These are phyloP conservation scores for Didymella segeticola DNA, from an alignment of 2,329 filamentous ascomycete genomes.

Conservation along the genomic window DNA sequence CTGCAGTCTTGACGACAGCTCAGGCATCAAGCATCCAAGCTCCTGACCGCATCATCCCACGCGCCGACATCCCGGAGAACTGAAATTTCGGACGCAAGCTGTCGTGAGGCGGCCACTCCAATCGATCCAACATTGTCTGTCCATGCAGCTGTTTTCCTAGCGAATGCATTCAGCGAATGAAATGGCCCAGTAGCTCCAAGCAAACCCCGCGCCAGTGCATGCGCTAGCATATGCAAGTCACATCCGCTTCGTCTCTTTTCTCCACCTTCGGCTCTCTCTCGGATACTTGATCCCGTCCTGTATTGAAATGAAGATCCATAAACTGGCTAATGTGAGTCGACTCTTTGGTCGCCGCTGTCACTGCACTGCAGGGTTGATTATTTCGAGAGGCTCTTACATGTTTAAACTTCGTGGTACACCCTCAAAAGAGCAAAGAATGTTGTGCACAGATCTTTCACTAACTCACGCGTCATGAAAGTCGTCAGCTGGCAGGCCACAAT, in stretches of 20 bases:
- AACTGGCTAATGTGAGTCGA: slow-evolving; percentile 39
- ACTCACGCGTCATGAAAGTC: slow-evolving; percentile 25
- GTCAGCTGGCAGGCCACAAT: slow-evolving; percentile 22
- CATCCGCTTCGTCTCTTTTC: slow-evolving; percentile 29
- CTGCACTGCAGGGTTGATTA: slow-evolving; percentile 32
- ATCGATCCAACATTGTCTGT: slow-evolving; percentile 22
- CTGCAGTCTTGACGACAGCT: neutral
- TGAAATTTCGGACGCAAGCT: slow-evolving; percentile 2
- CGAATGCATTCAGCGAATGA: slow-evolving; percentile 31
- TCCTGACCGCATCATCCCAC: neutral
- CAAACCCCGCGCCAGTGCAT: slow-evolving; percentile 38
- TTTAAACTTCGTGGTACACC: slow-evolving; percentile 23
- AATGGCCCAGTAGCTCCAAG: slow-evolving; percentile 18
- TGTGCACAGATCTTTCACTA: slow-evolving; percentile 10
- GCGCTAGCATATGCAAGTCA: slow-evolving; percentile 49
- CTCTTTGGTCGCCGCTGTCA: slow-evolving; percentile 24
- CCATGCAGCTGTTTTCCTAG: slow-evolving; percentile 25
- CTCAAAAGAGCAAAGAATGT: slow-evolving; percentile 10
- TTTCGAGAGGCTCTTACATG: slow-evolving; percentile 19
- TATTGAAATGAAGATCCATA: slow-evolving; percentile 15
- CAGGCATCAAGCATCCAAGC: neutral
- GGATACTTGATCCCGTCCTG: slow-evolving; percentile 9
- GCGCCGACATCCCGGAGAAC: slow-evolving; percentile 3
- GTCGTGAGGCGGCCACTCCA: neutral
- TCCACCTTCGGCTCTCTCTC: slow-evolving; percentile 34